phyloP scores from a whole-genome alignment of 345 rosid genomes.

The Pugionium dolabratum region DNA sequence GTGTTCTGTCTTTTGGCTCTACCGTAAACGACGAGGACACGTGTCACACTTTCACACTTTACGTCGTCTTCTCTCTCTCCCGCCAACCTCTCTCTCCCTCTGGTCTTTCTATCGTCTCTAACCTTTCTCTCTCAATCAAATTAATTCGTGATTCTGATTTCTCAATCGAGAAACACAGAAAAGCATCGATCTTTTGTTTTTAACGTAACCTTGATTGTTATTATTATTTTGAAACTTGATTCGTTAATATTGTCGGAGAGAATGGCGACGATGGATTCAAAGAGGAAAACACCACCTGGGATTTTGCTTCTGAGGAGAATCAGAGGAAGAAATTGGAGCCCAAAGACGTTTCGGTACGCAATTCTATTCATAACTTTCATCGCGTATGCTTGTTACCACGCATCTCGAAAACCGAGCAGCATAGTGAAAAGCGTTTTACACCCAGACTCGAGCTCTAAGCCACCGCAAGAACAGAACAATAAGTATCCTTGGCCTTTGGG shows the following conservation, averaged over 20 bases:
- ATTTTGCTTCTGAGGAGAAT: constrained; percentile 51
- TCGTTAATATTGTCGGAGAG: constrained; percentile 8
- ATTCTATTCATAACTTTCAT: constrained; percentile 75
- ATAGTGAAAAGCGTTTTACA: constrained; percentile 85
- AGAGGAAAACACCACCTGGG: constrained; percentile 73
- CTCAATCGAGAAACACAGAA: not conserved
- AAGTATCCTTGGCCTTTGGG: constrained; percentile 72
- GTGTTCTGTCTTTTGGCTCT: constrained; percentile 43
- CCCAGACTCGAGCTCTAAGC: constrained; percentile 53
- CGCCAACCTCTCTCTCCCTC: constrained; percentile 69
- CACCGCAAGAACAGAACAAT: constrained; percentile 24
- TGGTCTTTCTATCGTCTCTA: constrained; percentile 11
- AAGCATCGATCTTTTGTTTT: constrained; percentile 3
- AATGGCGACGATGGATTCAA: constrained; percentile 46
- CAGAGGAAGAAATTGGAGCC: constrained; percentile 71
- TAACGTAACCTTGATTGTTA: not conserved
- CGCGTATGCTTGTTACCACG: constrained; percentile 90
- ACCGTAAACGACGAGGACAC: constrained; percentile 27
- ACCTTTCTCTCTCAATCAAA: constrained; percentile 32
- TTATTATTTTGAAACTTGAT: not conserved
- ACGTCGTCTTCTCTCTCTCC: constrained; percentile 40
- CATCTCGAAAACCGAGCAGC: constrained; percentile 88
- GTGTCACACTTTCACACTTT: constrained; percentile 32
- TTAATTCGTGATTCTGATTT: constrained; percentile 33
- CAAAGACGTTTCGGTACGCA: constrained; percentile 63